Evolutionary conservation across 2,329 filamentous ascomycete genomes (phyloP), one percentile per base, ranked within the genome.

Genomic region (Neofusicoccum sp.): DNA sequence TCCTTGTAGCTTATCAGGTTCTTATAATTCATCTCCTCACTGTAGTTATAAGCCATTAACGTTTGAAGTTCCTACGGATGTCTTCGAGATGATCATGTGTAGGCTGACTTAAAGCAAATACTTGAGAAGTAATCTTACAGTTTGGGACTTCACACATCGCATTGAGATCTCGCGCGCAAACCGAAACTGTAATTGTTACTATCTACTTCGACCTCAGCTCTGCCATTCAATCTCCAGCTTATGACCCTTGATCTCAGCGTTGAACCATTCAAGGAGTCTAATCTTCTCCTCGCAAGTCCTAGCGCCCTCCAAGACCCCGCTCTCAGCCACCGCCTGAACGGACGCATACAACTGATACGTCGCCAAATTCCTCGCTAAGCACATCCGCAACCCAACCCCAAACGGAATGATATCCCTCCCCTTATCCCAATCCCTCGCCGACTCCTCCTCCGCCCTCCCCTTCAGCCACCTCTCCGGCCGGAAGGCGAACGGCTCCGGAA

Each of bases 381-480:
- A 44, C 41, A 44, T 44, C 12, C 41, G 41, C 41, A n/a, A n/a
- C 4, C 41, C 41, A n/a, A 44, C 3, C 6, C 41, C 41, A n/a
- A n/a, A 44, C 6, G 36, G 36, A 12, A 37, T 37, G 36, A 37
- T 37, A 12, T 37, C 36, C 36, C 36, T 37, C 6, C 36, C 36
- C 41, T n/a, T 44, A 44, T 44, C 41, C 41, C 41, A 44, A n/a
- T 44, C n/a, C n/a, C n/a, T n/a, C n/a, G n/a, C n/a, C n/a, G n/a
- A n/a, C n/a, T n/a, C n/a, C n/a, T n/a, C n/a, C 22, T 48, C 22
- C 1, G 16, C 50, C 33, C 44, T 31, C 33, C 33, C 36, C 1
- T 54, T 47, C 22, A 77, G 54, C 75, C 74, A 78, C 2, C 75
- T 65, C 61, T 76, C 74, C 0, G 76, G 75, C n/a, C 70, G 45